These are phyloP conservation scores for Ophiocordyceps robertsii DNA, from an alignment of 2,329 filamentous ascomycete species.

Conservation along the genomic window DNA sequence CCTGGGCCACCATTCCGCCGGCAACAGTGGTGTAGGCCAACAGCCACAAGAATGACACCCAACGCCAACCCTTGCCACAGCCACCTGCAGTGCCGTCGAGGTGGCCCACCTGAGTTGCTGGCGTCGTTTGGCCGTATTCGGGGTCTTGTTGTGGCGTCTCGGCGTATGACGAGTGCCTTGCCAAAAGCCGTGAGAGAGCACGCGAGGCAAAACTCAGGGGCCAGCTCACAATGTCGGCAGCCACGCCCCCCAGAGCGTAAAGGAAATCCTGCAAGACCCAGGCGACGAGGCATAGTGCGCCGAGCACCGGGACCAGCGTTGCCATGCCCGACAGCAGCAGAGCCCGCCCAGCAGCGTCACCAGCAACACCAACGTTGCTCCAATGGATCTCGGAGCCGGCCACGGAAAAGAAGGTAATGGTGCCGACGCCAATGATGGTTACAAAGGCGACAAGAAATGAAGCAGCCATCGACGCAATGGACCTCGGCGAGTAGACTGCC, in stretches of 20 bases:
- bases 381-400: conserved; percentile 14
- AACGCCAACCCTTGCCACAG: background rate
- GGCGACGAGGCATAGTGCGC: conserved; percentile 2
- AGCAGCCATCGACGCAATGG: conserved; percentile 5
- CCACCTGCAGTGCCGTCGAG: background rate
- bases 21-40: conserved; percentile 9
- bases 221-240: conserved; percentile 7
- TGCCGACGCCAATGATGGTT: conserved; percentile 3
- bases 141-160: conserved; percentile 5
- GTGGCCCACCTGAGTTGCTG: background rate
- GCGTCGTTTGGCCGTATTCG: conserved; percentile 3
- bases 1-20: conserved; percentile 13
- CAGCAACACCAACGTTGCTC: conserved; percentile 13
- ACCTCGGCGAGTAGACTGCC: conserved; percentile 11
- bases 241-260: conserved; percentile 8
- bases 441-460: conserved; percentile 6
- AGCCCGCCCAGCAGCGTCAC: conserved; percentile 10
- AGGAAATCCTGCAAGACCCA: conserved; percentile 10
- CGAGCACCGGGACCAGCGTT: background rate
- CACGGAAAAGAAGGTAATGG: conserved; percentile 17
- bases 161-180: conserved; percentile 1
- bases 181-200: background rate
- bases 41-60: background rate
- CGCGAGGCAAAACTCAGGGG: conserved; percentile 2
- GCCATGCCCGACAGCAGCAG: conserved; percentile 12